Conservation (phyloP, 1,284 basidiomycete species). For the Boletellus deceptivus region DNA sequence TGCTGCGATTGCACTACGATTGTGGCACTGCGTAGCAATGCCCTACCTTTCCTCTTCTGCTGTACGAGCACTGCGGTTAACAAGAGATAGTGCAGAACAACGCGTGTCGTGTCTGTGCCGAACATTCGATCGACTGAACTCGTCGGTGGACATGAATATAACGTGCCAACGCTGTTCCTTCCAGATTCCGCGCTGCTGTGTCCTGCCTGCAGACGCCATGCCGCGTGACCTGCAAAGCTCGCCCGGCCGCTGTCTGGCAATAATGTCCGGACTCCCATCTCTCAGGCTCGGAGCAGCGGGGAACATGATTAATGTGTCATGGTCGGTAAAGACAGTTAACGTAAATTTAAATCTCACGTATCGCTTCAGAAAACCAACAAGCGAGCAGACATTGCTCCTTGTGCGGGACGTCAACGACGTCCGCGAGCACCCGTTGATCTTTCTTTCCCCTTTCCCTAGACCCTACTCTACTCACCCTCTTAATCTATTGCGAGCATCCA, state of each 20-base stretch:
- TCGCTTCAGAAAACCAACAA: conserved; percentile 28
- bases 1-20: conserved; percentile 21
- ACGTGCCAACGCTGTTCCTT: conserved; percentile 2
- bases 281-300: conserved; percentile 8
- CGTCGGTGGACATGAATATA: conserved; percentile 3
- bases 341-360: conserved; percentile 34
- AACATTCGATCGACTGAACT: conserved; percentile 7
- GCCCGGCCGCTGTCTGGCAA: background rate
- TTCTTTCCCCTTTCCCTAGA: conserved; percentile 13
- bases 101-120: conserved; percentile 15
- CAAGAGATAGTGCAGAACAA: conserved; percentile 6
- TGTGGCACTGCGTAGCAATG: conserved; percentile 12
- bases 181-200: conserved; percentile 15
- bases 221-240: no score
- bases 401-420: conserved; percentile 34
- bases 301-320: background rate
- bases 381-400: conserved; percentile 14
- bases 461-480: conserved; percentile 19
- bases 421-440: conserved; percentile 7
- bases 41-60: conserved; percentile 11
- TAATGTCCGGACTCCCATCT: background rate
- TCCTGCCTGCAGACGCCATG: background rate
- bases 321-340: conserved; percentile 20
- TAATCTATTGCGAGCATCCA: conserved; percentile 22
- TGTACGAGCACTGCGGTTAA: conserved; percentile 12